Evolutionary conservation across 208 protist species (phyloP), one percentile per base, ranked within the genome.

Genomic region (Leishmania arabica): DNA sequence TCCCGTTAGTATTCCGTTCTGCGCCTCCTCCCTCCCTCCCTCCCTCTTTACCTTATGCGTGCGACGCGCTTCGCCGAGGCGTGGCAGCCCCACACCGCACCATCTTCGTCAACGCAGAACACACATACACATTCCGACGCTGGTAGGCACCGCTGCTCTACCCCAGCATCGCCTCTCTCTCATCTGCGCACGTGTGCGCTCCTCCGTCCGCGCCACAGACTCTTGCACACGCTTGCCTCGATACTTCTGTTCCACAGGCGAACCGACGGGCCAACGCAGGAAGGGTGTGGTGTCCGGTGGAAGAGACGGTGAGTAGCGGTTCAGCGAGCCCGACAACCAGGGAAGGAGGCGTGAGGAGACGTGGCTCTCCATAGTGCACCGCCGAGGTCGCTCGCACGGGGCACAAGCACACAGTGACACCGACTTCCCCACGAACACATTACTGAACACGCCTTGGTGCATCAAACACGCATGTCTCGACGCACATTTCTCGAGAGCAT

Each of bases 401-500:
- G n/a, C n/a, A 37, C 13, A 37, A 4, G 13, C 24, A 62, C 56
- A 62, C 17, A 40, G 60, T 19, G 60, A n/a, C 31, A 37, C n/a
- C 1, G 60, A 3, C 3, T 17, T n/a, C n/a, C 60, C 60, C 60
- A 19, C n/a, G 8, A 21, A 7, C 13, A 37, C 60, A 13, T 37
- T 17, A 37, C 8, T 0, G n/a, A 37, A 19, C n/a, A 17, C 60
- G 0, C 8, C 8, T 66, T n/a, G 9, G 4, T n/a, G 7, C n/a
- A n/a, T 37, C 31, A 8, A 31, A 7, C n/a, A 19, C 60, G 60
- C 53, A 86, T 86, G 82, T 86, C 82, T 19, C 78, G 78, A 0
- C 77, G 77, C 17, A 79, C 54, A 13, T 82, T 86, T 51, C n/a
- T 86, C 3, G 77, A 85, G 45, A 75, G 75, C 66, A 86, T 88